Percentiles rank a stretch among this genome's conserved stretches.
These are phyloP conservation scores for Rhodosporidiobolus sp. DNA, from an alignment of 768 basidiomycete species.

Conservation along the genomic window DNA sequence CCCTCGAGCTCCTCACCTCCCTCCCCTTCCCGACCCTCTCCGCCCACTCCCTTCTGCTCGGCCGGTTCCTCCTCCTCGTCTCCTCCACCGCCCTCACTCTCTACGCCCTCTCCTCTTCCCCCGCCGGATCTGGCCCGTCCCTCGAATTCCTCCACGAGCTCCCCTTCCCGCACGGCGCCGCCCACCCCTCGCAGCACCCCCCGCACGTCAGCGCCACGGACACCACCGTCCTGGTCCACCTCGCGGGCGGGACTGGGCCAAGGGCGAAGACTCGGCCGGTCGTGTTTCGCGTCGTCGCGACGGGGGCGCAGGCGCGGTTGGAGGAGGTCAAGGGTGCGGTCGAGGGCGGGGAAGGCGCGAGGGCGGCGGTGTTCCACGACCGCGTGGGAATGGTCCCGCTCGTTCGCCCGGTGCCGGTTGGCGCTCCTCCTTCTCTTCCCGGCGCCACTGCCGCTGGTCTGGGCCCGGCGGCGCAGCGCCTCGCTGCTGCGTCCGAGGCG, in stretches of 20 bases:
- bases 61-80: background rate
- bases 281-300: background rate
- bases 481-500: background rate
- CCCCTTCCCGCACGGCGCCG: background rate
- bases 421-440: too few relatives aligned
- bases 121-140: background rate
- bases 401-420: background rate
- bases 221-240: background rate
- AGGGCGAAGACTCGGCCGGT: background rate
- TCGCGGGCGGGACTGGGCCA: background rate
- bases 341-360: background rate
- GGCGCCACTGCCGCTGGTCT: too few relatives aligned
- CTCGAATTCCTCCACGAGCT: background rate
- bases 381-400: background rate
- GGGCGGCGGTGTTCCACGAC: constrained; percentile 13
- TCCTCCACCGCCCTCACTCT: background rate
- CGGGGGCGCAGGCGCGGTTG: background rate
- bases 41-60: background rate
- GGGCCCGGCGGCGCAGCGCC: too few relatives aligned
- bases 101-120: background rate
- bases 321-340: background rate
- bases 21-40: background rate
- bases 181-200: background rate
- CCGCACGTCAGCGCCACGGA: background rate
- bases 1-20: background rate